Percentiles rank a stretch among this genome's conserved stretches.
Evolutionary conservation across 176 grass and related monocot genomes (phyloP).

Genomic region (Puya raimondii): DNA sequence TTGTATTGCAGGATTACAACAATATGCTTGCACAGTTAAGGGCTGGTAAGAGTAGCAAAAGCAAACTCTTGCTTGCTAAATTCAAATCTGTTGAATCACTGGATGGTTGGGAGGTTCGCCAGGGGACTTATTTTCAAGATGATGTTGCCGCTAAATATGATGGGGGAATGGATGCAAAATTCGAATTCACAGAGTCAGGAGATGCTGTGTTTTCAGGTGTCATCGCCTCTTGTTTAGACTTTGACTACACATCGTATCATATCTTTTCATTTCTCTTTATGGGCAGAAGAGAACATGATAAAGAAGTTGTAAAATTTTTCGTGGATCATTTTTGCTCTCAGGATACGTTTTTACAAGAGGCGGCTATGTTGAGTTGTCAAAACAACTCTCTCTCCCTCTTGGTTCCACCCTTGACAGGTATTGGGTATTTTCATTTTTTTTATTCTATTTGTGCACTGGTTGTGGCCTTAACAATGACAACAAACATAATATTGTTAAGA

Average conservation of each 20-base stretch:
- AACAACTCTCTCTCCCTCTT: slow-evolving; percentile 75
- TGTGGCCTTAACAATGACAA: slow-evolving; percentile 6
- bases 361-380: slow-evolving; percentile 90
- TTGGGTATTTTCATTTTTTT: not conserved
- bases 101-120: slow-evolving; percentile 67
- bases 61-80: slow-evolving; percentile 86
- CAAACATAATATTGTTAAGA: slow-evolving; percentile 15
- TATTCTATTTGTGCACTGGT: slow-evolving; percentile 14
- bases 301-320: slow-evolving; percentile 5
- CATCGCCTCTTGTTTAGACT: not conserved
- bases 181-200: slow-evolving; percentile 57
- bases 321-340: slow-evolving; percentile 24
- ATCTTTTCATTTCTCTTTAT: slow-evolving; percentile 3
- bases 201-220: slow-evolving; percentile 74
- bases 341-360: slow-evolving; percentile 95
- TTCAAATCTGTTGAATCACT: slow-evolving; percentile 74
- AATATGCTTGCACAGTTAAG: slow-evolving; percentile 90
- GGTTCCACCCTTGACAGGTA: slow-evolving; percentile 98
- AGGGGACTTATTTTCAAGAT: slow-evolving; percentile 70
- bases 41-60: slow-evolving; percentile 99
- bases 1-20: slow-evolving; percentile 69
- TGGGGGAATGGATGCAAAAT: slow-evolving; percentile 77
- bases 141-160: slow-evolving; percentile 51
- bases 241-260: not conserved
- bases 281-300: not conserved